phyloP scores from a whole-genome alignment of 192 early-diverging fungal species.

The Coemansia reversa region DNA sequence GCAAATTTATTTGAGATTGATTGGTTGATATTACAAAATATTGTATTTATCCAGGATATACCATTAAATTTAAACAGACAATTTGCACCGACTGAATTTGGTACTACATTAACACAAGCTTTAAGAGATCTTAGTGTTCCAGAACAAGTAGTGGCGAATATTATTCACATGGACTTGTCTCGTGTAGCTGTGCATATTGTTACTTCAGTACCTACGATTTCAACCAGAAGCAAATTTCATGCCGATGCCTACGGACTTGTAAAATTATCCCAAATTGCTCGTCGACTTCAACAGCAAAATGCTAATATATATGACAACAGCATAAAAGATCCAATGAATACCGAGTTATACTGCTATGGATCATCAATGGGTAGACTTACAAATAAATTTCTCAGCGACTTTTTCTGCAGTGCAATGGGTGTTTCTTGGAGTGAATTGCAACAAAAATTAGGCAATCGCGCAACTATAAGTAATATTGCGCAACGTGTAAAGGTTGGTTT shows the following conservation, averaged over 20 bases:
- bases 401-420: constrained; percentile 21
- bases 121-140: constrained; percentile 58
- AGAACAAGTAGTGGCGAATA: constrained; percentile 35
- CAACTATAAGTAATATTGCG: neutral
- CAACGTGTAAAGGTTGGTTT: constrained; percentile 26
- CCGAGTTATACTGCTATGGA: constrained; percentile 33
- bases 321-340: constrained; percentile 2
- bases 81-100: constrained; percentile 42
- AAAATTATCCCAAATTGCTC: constrained; percentile 46
- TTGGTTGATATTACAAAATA: constrained; percentile 62
- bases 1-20: constrained; percentile 62
- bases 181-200: constrained; percentile 58
- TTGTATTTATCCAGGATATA: constrained; percentile 68
- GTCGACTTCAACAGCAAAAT: neutral
- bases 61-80: constrained; percentile 15
- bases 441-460: neutral
- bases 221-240: constrained; percentile 18
- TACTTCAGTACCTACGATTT: constrained; percentile 55
- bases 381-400: constrained; percentile 12
- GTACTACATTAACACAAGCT: constrained; percentile 42
- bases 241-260: constrained; percentile 54
- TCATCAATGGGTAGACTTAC: constrained; percentile 38
- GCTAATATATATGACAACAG: too few relatives aligned
- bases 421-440: neutral
- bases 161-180: constrained; percentile 52